Conservation (phyloP, 2,329 filamentous ascomycete genomes). For the Ascosphaera apis region DNA sequence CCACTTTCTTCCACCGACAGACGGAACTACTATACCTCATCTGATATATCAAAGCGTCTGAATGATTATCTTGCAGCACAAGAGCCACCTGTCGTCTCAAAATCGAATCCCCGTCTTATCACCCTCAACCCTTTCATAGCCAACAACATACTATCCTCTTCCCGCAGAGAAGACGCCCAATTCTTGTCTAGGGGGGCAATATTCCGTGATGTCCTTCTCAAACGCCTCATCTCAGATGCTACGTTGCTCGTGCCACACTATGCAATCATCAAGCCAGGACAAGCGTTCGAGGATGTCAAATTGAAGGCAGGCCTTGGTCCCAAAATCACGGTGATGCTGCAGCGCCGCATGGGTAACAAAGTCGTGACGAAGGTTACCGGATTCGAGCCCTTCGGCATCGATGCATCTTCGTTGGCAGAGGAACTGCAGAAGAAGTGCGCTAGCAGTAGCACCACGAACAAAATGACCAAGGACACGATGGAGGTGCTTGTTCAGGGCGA, state of each 20-base stretch:
- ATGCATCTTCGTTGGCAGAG: conserved; percentile 36
- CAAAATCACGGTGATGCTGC: conserved; percentile 35
- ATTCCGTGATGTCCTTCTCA: conserved; percentile 35
- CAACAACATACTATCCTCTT: conserved; percentile 34
- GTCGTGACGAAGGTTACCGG: conserved; percentile 39
- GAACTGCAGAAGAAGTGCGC: conserved; percentile 45
- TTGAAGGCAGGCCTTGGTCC: conserved; percentile 37
- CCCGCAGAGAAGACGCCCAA: conserved; percentile 26
- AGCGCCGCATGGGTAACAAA: conserved; percentile 43
- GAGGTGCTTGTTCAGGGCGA: conserved; percentile 46
- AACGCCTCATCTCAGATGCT: conserved; percentile 30
- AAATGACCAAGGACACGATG: conserved; percentile 36
- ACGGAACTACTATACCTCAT: conserved; percentile 33
- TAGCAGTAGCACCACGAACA: conserved; percentile 41
- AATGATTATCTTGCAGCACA: conserved; percentile 36
- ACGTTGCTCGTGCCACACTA: conserved; percentile 31
- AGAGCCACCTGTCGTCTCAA: conserved; percentile 26
- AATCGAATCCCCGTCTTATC: conserved; percentile 37
- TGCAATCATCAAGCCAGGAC: conserved; percentile 25
- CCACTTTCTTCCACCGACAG: conserved; percentile 23
- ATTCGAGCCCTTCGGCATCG: conserved; percentile 37
- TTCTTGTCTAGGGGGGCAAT: conserved; percentile 34
- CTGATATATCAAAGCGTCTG: conserved; percentile 34
- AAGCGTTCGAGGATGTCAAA: conserved; percentile 25
- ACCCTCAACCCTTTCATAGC: conserved; percentile 39